These are phyloP conservation scores for Paramecium pentaurelia DNA, from an alignment of 73 alveolate species.

Conservation along the genomic window DNA sequence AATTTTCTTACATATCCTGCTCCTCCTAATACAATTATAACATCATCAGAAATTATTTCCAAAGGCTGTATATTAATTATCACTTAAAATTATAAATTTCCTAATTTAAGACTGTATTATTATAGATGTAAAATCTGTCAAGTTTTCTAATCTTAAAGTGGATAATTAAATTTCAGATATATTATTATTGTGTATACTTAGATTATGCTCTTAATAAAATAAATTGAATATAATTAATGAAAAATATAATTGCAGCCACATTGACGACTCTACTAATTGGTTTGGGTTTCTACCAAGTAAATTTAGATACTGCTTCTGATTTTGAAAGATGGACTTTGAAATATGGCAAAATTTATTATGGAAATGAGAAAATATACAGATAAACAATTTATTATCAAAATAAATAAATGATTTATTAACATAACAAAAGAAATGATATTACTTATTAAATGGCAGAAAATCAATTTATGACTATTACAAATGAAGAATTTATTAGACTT, in stretches of 20 bases:
- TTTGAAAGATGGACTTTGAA: not conserved
- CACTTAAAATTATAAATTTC: too few species aligned
- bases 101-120: too few species aligned
- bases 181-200: too few species aligned
- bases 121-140: too few species aligned
- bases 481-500: not conserved
- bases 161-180: too few species aligned
- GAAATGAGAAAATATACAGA: not conserved
- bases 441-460: not conserved
- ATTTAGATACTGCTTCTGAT: not conserved
- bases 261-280: not conserved
- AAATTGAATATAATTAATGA: not conserved
- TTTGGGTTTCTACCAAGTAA: not conserved
- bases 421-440: not conserved
- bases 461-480: not conserved
- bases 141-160: too few species aligned
- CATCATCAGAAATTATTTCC: too few species aligned
- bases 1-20: too few species aligned
- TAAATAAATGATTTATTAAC: not conserved
- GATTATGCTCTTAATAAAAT: too few species aligned
- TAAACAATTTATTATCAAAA: not conserved
- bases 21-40: too few species aligned
- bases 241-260: not conserved
- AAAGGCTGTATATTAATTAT: too few species aligned
- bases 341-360: not conserved